Evolutionary conservation across 768 basidiomycete species (phyloP).

Genomic region (Rhodosporidiobolus sp.): DNA sequence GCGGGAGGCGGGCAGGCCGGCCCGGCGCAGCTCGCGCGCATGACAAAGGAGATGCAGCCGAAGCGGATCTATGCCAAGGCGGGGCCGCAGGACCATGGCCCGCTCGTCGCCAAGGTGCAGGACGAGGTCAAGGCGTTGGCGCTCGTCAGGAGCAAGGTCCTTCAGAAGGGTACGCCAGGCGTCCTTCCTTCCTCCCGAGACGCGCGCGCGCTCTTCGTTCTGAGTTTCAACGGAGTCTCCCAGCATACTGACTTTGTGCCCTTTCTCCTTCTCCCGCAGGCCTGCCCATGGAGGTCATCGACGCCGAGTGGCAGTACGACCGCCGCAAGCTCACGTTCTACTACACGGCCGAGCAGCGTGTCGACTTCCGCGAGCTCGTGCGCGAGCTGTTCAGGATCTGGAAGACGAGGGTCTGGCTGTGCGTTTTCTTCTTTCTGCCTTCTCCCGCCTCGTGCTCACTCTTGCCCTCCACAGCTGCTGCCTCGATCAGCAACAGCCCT

Average conservation of each 20-base stretch:
- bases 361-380: conserved; percentile 83
- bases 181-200: neutral
- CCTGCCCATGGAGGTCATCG: conserved; percentile 96
- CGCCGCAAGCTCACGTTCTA: conserved; percentile 97
- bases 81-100: conserved; percentile 73
- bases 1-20: conserved; percentile 40
- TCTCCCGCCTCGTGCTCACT: neutral
- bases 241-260: neutral
- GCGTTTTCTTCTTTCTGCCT: neutral
- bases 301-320: conserved; percentile 99
- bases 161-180: conserved; percentile 59
- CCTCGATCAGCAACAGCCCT: conserved; percentile 33
- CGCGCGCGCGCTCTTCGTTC: neutral
- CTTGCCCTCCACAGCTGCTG: conserved; percentile 14
- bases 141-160: conserved; percentile 84
- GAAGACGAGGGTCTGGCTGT: conserved; percentile 84
- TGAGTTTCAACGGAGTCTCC: too few relatives aligned
- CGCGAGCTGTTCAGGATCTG: conserved; percentile 91
- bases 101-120: conserved; percentile 74
- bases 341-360: conserved; percentile 90
- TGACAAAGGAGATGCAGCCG: conserved; percentile 90
- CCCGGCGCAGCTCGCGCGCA: conserved; percentile 42
- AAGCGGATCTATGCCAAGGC: conserved; percentile 96
- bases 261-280: conserved; percentile 50
- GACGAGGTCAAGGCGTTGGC: conserved; percentile 91